A percentile compares a stretch with the other conserved stretches of the same genome.
Conservation (phyloP, 352 stramenopile genomes). For the Pythium plurisporium region DNA sequence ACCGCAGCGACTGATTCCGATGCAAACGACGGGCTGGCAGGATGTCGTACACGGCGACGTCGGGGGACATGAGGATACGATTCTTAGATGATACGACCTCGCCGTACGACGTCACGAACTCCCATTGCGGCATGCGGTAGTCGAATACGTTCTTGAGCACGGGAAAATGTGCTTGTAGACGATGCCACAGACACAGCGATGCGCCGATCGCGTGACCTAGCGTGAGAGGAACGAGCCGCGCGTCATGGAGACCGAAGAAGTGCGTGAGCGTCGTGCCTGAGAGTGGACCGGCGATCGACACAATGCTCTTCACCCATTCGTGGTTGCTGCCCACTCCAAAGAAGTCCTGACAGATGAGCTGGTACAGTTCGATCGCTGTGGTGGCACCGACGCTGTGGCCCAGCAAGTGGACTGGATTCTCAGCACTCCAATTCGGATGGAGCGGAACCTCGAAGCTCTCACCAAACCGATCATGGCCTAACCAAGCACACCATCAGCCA, state of each 20-base stretch:
- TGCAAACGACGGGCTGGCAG: conserved; percentile 42
- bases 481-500: too few relatives aligned
- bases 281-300: conserved; percentile 55
- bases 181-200: conserved; percentile 32
- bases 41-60: conserved; percentile 38
- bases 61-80: conserved; percentile 32
- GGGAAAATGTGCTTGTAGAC: conserved; percentile 43
- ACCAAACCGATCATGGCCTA: conserved; percentile 50
- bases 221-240: conserved; percentile 25
- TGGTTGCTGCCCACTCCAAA: conserved; percentile 48
- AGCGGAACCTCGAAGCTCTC: conserved; percentile 26
- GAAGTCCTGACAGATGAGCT: conserved; percentile 53
- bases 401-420: conserved; percentile 51
- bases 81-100: conserved; percentile 28
- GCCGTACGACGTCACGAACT: conserved; percentile 29
- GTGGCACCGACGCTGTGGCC: conserved; percentile 63
- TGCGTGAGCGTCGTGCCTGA: conserved; percentile 53
- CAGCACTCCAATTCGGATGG: conserved; percentile 43
- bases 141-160: conserved; percentile 38
- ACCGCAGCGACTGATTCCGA: conserved; percentile 44
- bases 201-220: conserved; percentile 33
- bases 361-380: conserved; percentile 71
- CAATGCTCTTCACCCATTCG: conserved; percentile 60
- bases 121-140: conserved; percentile 58
- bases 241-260: conserved; percentile 39